Base-by-base conservation (phyloP, 108 stramenopile genomes). In the Seminavis robusta region DNA sequence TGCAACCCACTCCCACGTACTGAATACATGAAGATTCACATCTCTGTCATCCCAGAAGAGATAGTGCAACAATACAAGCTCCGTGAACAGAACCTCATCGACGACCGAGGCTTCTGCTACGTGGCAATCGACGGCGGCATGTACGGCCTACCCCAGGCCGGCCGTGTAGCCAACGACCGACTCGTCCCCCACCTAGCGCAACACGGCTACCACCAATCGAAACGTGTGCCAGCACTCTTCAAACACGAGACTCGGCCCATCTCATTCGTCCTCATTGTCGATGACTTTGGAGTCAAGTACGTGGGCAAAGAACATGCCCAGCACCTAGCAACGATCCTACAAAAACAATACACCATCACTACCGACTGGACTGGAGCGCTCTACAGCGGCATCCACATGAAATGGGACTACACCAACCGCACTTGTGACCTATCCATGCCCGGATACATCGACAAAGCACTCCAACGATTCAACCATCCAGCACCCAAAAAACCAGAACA, bases 201-300 rank as follows among this genome's bases (percentile, higher is more conserved):
- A 11, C 24, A 27, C 7, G 67, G 67, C 3, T 69, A 69, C 33
- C 26, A 31, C 34, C 67, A 20, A 17, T 19, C 26, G 7, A 21
- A 13, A n/a, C 61, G 47, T 43, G 73, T 67, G 19, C 73, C 57
- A 41, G 73, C 70, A 36, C 49, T 67, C 23, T 73, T 33, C 66
- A 63, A 61, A 23, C 66, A 83, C 52, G 50, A 53, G 6, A 32
- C 45, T 0, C 56, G 53, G 24, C 51, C 46, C 30, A 48, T 65
- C 2, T 25, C 39, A 31, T 82, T 76, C 50, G 43, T 59, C 15
- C 55, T 82, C 5, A 70, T 76, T 4, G 80, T 82, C 6, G 76
- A 82, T 33, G 76, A 82, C 60, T 74, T 74, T 45, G 70, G 50
- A 20, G 46, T 82, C 38, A 65, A 74, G 63, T 77, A 73, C 62